Conservation (phyloP, 108 stramenopile genomes). For the Nitzschia palea region DNA sequence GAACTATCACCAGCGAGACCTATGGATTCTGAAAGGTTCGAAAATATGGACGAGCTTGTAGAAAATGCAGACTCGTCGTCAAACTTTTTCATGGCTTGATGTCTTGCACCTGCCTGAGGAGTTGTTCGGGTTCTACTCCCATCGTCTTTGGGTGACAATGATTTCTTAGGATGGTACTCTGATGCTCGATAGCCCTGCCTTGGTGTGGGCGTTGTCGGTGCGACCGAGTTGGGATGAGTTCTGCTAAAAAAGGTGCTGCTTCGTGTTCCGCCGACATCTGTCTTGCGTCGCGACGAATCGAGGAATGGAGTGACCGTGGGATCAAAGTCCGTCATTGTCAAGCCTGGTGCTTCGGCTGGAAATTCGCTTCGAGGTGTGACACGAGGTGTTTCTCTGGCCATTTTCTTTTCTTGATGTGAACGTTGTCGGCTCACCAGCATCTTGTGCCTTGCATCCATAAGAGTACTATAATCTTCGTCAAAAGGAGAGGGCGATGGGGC, state of each 20-base stretch:
- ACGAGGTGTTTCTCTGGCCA: background rate
- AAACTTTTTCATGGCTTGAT: background rate
- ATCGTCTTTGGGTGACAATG: too few relatives aligned
- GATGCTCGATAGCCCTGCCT: background rate
- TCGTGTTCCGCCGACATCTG: background rate
- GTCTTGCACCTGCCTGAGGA: background rate
- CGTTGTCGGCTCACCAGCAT: slow-evolving; percentile 32
- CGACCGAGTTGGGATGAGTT: background rate
- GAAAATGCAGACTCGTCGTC: background rate
- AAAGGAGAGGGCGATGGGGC: slow-evolving; percentile 24
- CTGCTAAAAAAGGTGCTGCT: slow-evolving; percentile 8
- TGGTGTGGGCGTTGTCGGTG: background rate
- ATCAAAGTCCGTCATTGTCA: background rate
- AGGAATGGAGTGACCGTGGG: background rate
- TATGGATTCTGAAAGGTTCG: background rate
- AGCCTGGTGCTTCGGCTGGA: background rate
- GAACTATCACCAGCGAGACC: background rate
- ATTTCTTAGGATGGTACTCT: background rate
- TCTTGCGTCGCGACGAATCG: background rate
- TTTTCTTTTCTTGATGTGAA: slow-evolving; percentile 10
- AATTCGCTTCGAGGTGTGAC: background rate
- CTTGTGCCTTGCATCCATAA: slow-evolving; percentile 31
- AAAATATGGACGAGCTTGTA: background rate
- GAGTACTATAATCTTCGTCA: slow-evolving; percentile 23
- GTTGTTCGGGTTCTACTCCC: background rate